Base-by-base conservation (phyloP, 768 basidiomycete species). In the Russula compacta region DNA sequence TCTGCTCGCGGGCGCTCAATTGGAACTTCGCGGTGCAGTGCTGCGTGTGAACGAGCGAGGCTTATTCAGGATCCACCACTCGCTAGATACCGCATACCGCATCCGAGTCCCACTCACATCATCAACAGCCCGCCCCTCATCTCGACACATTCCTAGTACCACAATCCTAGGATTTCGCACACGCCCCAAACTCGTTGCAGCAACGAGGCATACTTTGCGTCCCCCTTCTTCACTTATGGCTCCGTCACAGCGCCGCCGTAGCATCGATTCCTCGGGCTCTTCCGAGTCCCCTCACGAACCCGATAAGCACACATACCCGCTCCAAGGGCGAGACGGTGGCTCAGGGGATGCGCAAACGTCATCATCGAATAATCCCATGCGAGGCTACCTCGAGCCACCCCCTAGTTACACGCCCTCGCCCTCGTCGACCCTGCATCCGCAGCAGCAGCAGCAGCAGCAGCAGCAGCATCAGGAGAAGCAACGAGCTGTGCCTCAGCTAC, bases 191-290 rank as follows among this genome's bases (percentile, higher is more conserved):
- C 61, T 49, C 57, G 35, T 35, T 48, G 61, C 21, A 40, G 17
- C 51, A 51, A 58, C 56, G 53, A 64, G 56, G 61, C 54, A 12
- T 39, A 3, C 33, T 48, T 24, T 36, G 8, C 36, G 10, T n/a
- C 21, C 21, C 21, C 43, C 11, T 17, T 14, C 35, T n/a, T 44
- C 50, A 29, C 21, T 15, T 21, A 63, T 65, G 61, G 47, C 56
- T 4, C 50, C 63, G 1, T 51, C 53, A 8, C 56, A 63, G 12
- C 64, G 64, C 38, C 64, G 64, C 29, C 61, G 61, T 14, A 65
- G 64, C 47, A 35, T 65, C 10, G 60, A 63, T 46, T 60, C 62
- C 6, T 65, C 64, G 10, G 24, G 51, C 33, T 49, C 64, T 12
- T 58, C 50, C 21, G 14, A 43, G 4, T 15, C 24, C 21, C 8